Percentiles rank a stretch among this genome's conserved stretches.
Evolutionary conservation across 768 basidiomycete species (phyloP).

Genomic region (Coprinopsis sp.): DNA sequence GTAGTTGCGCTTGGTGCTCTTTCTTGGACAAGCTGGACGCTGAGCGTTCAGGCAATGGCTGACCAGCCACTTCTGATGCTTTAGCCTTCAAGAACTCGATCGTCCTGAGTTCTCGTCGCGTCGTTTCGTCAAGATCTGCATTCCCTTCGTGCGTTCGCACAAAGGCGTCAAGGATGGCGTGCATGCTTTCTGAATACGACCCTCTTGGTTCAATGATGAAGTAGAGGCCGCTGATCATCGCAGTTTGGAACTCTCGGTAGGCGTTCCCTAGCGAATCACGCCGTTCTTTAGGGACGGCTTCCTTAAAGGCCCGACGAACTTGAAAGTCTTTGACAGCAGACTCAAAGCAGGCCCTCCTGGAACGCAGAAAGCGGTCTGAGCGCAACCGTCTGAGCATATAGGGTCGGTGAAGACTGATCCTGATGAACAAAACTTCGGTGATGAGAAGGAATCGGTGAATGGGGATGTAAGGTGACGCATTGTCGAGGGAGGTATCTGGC

Average conservation of each 20-base stretch:
- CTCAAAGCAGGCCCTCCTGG: constrained; percentile 84
- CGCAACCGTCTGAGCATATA: constrained; percentile 78
- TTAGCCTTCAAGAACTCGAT: constrained; percentile 77
- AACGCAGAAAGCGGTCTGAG: constrained; percentile 77
- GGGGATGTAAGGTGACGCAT: constrained; percentile 58
- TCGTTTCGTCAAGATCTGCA: constrained; percentile 77
- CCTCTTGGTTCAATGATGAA: constrained; percentile 76
- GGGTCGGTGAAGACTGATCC: constrained; percentile 81
- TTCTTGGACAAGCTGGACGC: constrained; percentile 22
- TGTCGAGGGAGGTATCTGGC: constrained; percentile 76
- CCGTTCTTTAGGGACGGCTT: constrained; percentile 56
- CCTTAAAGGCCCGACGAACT: constrained; percentile 66
- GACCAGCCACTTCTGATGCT: constrained; percentile 48
- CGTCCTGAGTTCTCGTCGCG: constrained; percentile 75
- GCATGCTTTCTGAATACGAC: constrained; percentile 65
- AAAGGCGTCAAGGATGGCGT: constrained; percentile 74
- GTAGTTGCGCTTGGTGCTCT: constrained; percentile 48
- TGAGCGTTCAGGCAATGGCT: constrained; percentile 24
- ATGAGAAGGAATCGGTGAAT: constrained; percentile 85
- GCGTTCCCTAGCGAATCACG: constrained; percentile 73
- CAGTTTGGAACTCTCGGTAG: constrained; percentile 83
- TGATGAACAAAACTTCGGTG: constrained; percentile 84
- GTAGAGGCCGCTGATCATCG: constrained; percentile 87
- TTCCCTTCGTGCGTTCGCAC: constrained; percentile 61
- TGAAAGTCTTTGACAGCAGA: constrained; percentile 85